Evolutionary conservation across 2,329 filamentous ascomycete genomes (phyloP), one percentile per base, ranked within the genome.

Genomic region (Calonectria honghensis): DNA sequence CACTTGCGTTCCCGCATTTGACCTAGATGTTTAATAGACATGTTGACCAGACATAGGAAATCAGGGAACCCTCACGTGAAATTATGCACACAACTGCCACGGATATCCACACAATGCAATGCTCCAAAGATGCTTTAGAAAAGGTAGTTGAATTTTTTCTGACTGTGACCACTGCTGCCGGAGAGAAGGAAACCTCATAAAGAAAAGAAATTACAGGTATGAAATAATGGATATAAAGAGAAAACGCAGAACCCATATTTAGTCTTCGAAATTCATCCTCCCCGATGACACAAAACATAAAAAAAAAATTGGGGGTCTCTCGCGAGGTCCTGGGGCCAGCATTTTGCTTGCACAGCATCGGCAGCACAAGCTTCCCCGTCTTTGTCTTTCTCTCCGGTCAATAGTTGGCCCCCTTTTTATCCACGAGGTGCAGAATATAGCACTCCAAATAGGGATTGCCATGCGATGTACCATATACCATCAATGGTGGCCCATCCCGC

Each of bases 181-280:
- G 77, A 79, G 78, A 81, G 73, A 79, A 80, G 73, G 74, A 80
- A 76, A 79, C 79, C 79, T 78, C 77, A 73, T 78, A 73, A 79
- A 72, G 71, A 75, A 78, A 73, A 77, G 78, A 77, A 81, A 80
- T 80, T 80, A 80, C 79, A 80, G 77, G 59, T 79, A 79, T 77
- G 79, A 80, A 80, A 80, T 81, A 80, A 80, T 75, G 78, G 79
- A 81, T 80, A 80, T 81, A 81, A 81, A 70, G 51, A 71, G 79
- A 77, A 61, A 79, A 74, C 75, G 78, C 77, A 79, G 76, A 80
- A 81, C 77, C 78, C 73, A 72, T 79, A 78, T 77, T 79, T 80
- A 74, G 75, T 80, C 78, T 79, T 79, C 72, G 77, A 79, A 79
- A 78, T 70, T 78, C 76, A 77, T 79, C 79, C 79, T 79, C 75